These are phyloP conservation scores for Wallacemonas sp. DNA, from an alignment of 208 protist genomes.

Conservation along the genomic window DNA sequence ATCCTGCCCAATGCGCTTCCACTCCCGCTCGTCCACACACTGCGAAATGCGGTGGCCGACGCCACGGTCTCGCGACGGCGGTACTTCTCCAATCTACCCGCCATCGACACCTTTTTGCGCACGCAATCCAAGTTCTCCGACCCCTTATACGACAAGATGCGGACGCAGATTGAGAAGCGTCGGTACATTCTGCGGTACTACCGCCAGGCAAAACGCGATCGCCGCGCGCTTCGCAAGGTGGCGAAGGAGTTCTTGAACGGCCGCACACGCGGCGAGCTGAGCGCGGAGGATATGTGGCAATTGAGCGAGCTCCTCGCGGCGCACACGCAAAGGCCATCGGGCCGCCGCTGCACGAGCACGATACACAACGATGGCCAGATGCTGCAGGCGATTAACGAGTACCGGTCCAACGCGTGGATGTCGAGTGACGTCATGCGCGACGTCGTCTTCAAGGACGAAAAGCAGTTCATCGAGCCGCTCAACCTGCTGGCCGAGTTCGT, in stretches of 20 bases:
- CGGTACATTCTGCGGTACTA: conserved; percentile 60
- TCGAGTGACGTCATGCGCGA: conserved; percentile 49
- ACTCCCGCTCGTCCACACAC: conserved; percentile 24
- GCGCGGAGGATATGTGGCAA: conserved; percentile 69
- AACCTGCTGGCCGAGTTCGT: conserved; percentile 53
- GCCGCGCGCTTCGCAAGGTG: conserved; percentile 31
- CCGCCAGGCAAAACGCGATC: conserved; percentile 29
- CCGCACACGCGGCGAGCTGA: conserved; percentile 53
- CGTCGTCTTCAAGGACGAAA: conserved; percentile 32
- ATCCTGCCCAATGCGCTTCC: conserved; percentile 57
- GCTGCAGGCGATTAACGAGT: conserved; percentile 78
- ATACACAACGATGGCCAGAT: conserved; percentile 75
- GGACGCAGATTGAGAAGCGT: conserved; percentile 59
- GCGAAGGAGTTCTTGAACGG: conserved; percentile 49
- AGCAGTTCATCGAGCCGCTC: conserved; percentile 26
- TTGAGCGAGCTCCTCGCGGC: conserved; percentile 59
- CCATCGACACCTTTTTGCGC: conserved; percentile 66
- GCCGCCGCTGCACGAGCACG: conserved; percentile 64
- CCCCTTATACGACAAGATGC: conserved; percentile 49
- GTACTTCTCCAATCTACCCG: conserved; percentile 65
- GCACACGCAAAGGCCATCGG: conserved; percentile 38
- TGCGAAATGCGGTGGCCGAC: conserved; percentile 42
- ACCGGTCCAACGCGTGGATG: conserved; percentile 89
- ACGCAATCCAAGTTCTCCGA: conserved; percentile 41
- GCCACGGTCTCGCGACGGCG: conserved; percentile 51